Evolutionary conservation across 179 eudicot genomes (phyloP), one percentile per base, ranked within the genome.

Genomic region (Kewa caespitosa): DNA sequence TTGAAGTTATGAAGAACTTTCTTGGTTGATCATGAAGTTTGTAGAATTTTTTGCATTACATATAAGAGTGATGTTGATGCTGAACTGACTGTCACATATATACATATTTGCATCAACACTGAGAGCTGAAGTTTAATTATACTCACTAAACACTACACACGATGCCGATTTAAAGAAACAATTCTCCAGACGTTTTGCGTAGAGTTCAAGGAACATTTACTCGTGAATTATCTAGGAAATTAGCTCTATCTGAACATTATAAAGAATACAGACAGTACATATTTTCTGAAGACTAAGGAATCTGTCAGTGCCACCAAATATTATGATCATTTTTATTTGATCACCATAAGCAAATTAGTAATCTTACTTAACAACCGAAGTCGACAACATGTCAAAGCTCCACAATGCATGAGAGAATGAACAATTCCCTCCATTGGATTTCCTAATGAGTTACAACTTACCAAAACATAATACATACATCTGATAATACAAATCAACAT

Each of bases 361-460:
- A 33, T 61, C 32, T 74, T 61, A 39, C 72, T 62, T 37, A 68
- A 23, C 43, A 70, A 70, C 36, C 52, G 68, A 72, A 76, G 50
- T 55, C 37, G 64, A 74, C 57, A 14, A 63, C 30, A 28, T 36
- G 55, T 59, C 55, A 10, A 61, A 60, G 41, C 6, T 27, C 28
- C 22, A 30, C 38, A 76, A 55, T n/a, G 48, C 43, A 61, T 42
- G 87, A 82, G 85, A 80, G 85, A 85, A 78, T 77, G 85, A 85
- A 77, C 75, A 42, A 85, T 85, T 79, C 87, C 84, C 85, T 72
- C 78, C 46, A 32, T 0, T 48, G 23, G 36, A 31, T 57, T 41
- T 60, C 28, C 41, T 57, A 72, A 36, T 73, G 57, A 78, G 72
- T 55, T 61, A 55, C 65, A 74, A 30, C 65, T 74, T 60, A 33